Percentiles rank a stretch among this genome's conserved stretches.
These are phyloP conservation scores for Fusarium sp. DNA, from an alignment of 2,329 filamentous ascomycete genomes.

Conservation along the genomic window DNA sequence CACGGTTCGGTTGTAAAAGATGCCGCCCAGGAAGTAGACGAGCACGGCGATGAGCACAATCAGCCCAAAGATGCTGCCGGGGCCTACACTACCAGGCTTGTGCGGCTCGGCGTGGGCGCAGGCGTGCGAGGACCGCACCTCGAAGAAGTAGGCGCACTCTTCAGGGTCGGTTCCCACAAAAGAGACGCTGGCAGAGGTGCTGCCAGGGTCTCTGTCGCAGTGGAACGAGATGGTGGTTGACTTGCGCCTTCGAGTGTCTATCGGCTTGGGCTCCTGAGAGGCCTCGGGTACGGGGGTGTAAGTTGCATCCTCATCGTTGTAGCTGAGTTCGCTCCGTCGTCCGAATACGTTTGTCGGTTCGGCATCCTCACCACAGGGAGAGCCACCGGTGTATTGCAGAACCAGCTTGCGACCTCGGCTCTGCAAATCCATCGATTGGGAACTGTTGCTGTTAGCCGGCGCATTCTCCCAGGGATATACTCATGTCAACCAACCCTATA, in stretches of 20 bases:
- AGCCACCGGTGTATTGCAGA: conserved; percentile 81
- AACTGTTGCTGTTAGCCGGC: conserved; percentile 42
- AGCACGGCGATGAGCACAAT: conserved; percentile 82
- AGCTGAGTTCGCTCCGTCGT: conserved; percentile 35
- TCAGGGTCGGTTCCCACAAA: conserved; percentile 89
- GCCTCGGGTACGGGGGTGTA: conserved; percentile 28
- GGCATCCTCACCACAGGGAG: conserved; percentile 71
- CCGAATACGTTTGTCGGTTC: conserved; percentile 51
- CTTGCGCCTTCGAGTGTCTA: conserved; percentile 65
- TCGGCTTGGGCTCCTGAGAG: conserved; percentile 30
- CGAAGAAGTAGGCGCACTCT: conserved; percentile 96
- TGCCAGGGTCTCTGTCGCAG: conserved; percentile 85
- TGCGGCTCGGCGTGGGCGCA: conserved; percentile 77
- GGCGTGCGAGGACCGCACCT: conserved; percentile 86
- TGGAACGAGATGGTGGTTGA: conserved; percentile 93
- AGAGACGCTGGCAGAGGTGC: conserved; percentile 76
- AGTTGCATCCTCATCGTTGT: conserved; percentile 43
- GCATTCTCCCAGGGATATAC: conserved; percentile 1
- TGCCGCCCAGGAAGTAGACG: conserved; percentile 91
- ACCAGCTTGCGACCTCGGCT: conserved; percentile 80
- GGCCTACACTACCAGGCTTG: conserved; percentile 77
- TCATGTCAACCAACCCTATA: conserved; percentile 70
- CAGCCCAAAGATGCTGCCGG: conserved; percentile 86
- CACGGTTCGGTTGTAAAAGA: conserved; percentile 95
- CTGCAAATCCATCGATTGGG: conserved; percentile 63